These are phyloP conservation scores for Ogataea trehaloabstinens DNA, from an alignment of 805 yeast species.

Conservation along the genomic window DNA sequence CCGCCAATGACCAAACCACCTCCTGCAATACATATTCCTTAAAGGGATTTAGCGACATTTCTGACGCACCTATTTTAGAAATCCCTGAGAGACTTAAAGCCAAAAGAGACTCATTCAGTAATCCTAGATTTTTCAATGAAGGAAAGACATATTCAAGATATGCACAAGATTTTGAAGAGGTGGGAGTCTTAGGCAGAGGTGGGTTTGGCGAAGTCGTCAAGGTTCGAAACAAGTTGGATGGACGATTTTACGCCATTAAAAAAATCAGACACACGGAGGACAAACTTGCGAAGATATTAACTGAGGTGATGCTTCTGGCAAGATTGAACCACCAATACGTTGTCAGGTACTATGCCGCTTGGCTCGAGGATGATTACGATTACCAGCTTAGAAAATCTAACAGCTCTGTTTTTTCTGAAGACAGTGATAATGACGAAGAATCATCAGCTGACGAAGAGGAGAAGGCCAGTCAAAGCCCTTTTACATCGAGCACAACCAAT, in stretches of 20 bases:
- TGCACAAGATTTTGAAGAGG: conserved; percentile 91
- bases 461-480: conserved; percentile 23
- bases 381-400: conserved; percentile 10
- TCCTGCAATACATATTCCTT: conserved; percentile 3
- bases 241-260: conserved; percentile 91
- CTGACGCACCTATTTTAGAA: conserved; percentile 15
- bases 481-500: conserved; percentile 27
- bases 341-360: conserved; percentile 93
- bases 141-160: conserved; percentile 59
- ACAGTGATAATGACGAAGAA: conserved; percentile 20
- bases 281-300: conserved; percentile 74
- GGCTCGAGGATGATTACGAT: conserved; percentile 77
- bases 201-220: conserved; percentile 99
- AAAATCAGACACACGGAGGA: conserved; percentile 82
- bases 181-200: conserved; percentile 86
- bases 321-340: conserved; percentile 93
- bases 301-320: conserved; percentile 90
- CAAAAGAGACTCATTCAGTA: conserved; percentile 30
- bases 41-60: conserved; percentile 22
- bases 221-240: conserved; percentile 90
- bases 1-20: background rate
- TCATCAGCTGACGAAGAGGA: conserved; percentile 35
- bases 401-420: conserved; percentile 29
- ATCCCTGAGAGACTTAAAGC: conserved; percentile 8
- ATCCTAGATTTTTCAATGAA: conserved; percentile 19